These are phyloP conservation scores for Termitomyces sp. DNA, from an alignment of 768 basidiomycete genomes.

Conservation along the genomic window DNA sequence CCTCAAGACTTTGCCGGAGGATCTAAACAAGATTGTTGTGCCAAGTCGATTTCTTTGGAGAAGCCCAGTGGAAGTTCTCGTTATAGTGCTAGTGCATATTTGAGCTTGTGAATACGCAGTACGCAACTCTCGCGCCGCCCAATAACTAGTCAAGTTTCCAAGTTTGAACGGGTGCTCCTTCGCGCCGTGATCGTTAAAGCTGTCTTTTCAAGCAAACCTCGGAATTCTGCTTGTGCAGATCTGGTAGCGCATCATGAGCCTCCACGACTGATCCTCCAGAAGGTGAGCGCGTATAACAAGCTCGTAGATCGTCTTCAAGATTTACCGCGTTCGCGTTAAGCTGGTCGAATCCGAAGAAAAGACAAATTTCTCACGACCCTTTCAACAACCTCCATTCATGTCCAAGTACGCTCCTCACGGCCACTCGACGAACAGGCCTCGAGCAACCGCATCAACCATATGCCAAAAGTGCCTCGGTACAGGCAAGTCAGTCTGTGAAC, in stretches of 20 bases:
- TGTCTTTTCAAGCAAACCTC: background rate
- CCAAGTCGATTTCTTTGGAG: background rate
- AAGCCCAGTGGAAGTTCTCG: background rate
- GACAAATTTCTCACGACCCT: background rate
- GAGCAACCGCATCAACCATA: conserved; percentile 58
- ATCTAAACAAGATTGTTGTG: background rate
- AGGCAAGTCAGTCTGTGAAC: conserved; percentile 33
- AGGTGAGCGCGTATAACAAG: background rate
- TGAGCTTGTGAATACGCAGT: background rate
- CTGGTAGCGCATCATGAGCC: background rate
- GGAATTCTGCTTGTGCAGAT: background rate
- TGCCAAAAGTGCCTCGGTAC: conserved; percentile 80
- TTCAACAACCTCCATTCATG: conserved; percentile 32
- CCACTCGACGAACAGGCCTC: conserved; percentile 53
- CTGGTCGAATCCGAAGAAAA: background rate
- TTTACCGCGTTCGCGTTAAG: too few relatives aligned
- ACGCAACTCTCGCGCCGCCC: background rate
- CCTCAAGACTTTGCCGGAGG: background rate
- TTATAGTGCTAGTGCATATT: background rate
- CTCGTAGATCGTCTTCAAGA: background rate
- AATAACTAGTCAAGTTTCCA: background rate
- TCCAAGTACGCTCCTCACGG: conserved; percentile 78
- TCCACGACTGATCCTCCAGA: background rate
- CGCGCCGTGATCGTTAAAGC: background rate
- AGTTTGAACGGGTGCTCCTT: background rate